A percentile compares a stretch with the other conserved stretches of the same genome.
phyloP scores from a whole-genome alignment of 176 grass and related monocot species.

The Phoenix roebelenii region DNA sequence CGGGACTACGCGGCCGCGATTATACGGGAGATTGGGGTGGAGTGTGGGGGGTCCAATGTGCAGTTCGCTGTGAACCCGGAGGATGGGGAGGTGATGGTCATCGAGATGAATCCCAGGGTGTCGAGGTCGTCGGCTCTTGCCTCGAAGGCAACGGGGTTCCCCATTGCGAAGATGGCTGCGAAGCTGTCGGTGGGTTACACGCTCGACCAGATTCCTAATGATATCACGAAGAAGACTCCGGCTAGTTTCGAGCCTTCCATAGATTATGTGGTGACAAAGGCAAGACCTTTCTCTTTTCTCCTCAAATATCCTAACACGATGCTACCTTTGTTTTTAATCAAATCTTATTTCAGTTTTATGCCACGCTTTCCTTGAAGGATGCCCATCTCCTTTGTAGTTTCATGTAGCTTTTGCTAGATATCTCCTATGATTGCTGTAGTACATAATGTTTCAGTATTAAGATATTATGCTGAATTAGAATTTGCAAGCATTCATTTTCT shows the following conservation, averaged over 20 bases:
- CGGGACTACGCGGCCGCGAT: slow-evolving; percentile 75
- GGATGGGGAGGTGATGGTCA: slow-evolving; percentile 95
- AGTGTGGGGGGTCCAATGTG: slow-evolving; percentile 94
- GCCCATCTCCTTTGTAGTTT: no score
- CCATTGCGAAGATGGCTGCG: slow-evolving; percentile 95
- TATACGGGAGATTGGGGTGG: slow-evolving; percentile 94
- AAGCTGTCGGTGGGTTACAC: slow-evolving; percentile 93
- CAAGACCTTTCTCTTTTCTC: slow-evolving; percentile 4
- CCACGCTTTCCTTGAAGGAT: no score
- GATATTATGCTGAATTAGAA: no score
- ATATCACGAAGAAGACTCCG: slow-evolving; percentile 98
- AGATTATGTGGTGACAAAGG: slow-evolving; percentile 99
- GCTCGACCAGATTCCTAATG: slow-evolving; percentile 91
- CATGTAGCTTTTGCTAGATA: no score
- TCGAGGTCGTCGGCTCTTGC: slow-evolving; percentile 88
- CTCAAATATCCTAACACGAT: no score
- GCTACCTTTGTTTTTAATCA: no score
- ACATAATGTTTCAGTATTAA: no score
- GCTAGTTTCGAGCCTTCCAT: slow-evolving; percentile 98
- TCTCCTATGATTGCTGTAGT: no score
- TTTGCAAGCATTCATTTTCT: no score
- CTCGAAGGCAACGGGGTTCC: slow-evolving; percentile 83
- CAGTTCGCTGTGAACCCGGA: slow-evolving; percentile 82
- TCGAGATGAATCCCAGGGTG: slow-evolving; percentile 98
- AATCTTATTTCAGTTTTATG: no score